phyloP scores from a whole-genome alignment of 371 early-diverging fungal species.

The Conidiobolus incongruus region DNA sequence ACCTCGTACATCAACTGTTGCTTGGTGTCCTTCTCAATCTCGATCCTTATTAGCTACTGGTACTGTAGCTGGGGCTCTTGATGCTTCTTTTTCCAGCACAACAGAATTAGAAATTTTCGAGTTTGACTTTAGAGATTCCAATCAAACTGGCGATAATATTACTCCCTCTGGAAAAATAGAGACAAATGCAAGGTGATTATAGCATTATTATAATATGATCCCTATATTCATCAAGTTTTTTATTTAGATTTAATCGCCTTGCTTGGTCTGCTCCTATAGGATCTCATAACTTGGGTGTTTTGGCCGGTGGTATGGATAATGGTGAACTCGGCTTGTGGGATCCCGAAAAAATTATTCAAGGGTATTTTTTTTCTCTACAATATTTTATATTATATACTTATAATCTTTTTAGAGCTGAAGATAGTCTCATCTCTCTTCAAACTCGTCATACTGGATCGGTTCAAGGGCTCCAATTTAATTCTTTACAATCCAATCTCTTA shows the following conservation, averaged over 20 bases:
- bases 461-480: slow-evolving; percentile 82
- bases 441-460: slow-evolving; percentile 70
- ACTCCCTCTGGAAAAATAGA: slow-evolving; percentile 4
- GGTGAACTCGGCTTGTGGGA: slow-evolving; percentile 81
- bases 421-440: slow-evolving; percentile 35
- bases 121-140: slow-evolving; percentile 27
- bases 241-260: slow-evolving; percentile 56
- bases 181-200: no score
- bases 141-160: slow-evolving; percentile 6
- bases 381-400: slow-evolving; percentile 2
- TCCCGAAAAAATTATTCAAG: slow-evolving; percentile 43
- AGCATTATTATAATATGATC: no score
- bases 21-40: slow-evolving; percentile 61
- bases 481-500: slow-evolving; percentile 59
- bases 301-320: slow-evolving; percentile 91
- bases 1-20: slow-evolving; percentile 55
- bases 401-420: slow-evolving; percentile 10
- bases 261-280: slow-evolving; percentile 49
- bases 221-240: background rate
- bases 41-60: slow-evolving; percentile 66
- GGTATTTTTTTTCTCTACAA: slow-evolving; percentile 8
- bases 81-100: slow-evolving; percentile 79
- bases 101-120: slow-evolving; percentile 79
- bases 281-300: slow-evolving; percentile 43
- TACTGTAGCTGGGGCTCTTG: slow-evolving; percentile 89